phyloP scores from a whole-genome alignment of 2,329 filamentous ascomycete genomes.

The Scortechinia acanthostroma region DNA sequence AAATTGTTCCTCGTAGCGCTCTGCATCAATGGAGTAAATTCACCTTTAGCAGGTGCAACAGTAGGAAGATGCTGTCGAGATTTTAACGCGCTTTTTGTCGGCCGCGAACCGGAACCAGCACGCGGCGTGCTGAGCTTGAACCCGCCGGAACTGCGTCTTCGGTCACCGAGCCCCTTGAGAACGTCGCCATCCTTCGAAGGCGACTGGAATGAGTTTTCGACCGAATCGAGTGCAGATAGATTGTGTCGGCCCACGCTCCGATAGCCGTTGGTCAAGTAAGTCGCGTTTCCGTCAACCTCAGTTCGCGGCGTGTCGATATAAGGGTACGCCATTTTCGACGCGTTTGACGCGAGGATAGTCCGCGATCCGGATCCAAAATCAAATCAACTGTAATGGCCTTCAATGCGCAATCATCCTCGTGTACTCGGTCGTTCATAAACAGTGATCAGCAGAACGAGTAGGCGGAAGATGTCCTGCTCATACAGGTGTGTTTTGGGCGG shows the following conservation, averaged over 20 bases:
- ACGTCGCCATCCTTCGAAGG: conserved; percentile 1
- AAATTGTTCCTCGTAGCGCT: conserved; percentile 1
- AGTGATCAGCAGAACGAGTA: background rate
- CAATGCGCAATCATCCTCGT: background rate
- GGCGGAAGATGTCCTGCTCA: background rate
- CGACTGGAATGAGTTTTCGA: background rate
- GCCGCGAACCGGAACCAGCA: background rate
- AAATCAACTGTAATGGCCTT: background rate
- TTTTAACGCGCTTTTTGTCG: conserved; percentile 2
- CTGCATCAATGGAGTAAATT: background rate
- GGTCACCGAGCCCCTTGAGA: background rate
- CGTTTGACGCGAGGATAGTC: background rate
- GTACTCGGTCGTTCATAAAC: background rate
- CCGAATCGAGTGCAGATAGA: background rate
- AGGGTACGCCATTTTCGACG: background rate
- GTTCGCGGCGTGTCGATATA: conserved; percentile 2
- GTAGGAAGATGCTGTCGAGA: background rate
- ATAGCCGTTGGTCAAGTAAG: conserved; percentile 1
- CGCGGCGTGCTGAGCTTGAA: conserved; percentile 2
- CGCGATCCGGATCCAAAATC: too few relatives aligned
- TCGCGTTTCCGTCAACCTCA: conserved; percentile 2
- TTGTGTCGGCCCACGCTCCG: background rate
- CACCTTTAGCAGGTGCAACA: background rate
- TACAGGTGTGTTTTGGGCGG: background rate
- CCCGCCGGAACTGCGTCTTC: background rate